Base-by-base conservation (phyloP, 164 flowering plant genomes). In the Vitis riparia region DNA sequence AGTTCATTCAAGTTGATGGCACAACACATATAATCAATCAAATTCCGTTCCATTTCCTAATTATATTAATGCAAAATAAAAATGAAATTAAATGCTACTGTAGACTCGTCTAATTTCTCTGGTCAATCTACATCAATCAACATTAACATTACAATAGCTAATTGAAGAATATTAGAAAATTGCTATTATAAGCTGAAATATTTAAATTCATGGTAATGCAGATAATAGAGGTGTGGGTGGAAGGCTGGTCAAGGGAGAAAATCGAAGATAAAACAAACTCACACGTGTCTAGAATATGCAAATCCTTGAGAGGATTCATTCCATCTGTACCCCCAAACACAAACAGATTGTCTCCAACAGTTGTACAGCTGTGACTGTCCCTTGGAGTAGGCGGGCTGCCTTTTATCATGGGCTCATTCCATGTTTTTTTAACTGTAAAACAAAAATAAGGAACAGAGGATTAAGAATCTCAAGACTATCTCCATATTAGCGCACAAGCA, bases 281-380 rank as follows among this genome's bases (percentile, higher is more conserved):
- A 94, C 97, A 81, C 56, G 97, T 93, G 68, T 95, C 94, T 73
- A 95, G 72, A 62, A 95, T 79, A 69, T 90, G 87, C 87, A 95
- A 79, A 86, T 95, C 99, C 66, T 78, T 85, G 9, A 95, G 93
- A 59, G 97, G 96, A 53, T 75, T 86, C 79, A 62, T 84, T 73
- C 99, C 99, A 83, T 95, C 97, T 32, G 98, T 95, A 67, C 99
- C 99, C 69, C 99, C 99, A 81, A 93, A 95, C 16, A 95, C 90
- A 81, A 79, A 91, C 52, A 95, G 85, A 78, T 89, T 87, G 68
- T 90, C 91, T 44, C 93, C 98, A 57, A 95, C 89, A 47, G 91
- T 75, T 1, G 98, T 93, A 69, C 96, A 95, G 61, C 84, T 93
- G 74, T 95, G 99, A 76, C 99, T 93, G 66, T 95, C 99, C 73